Base-by-base conservation (phyloP, 768 basidiomycete species). In the Tylopilus intermedius region DNA sequence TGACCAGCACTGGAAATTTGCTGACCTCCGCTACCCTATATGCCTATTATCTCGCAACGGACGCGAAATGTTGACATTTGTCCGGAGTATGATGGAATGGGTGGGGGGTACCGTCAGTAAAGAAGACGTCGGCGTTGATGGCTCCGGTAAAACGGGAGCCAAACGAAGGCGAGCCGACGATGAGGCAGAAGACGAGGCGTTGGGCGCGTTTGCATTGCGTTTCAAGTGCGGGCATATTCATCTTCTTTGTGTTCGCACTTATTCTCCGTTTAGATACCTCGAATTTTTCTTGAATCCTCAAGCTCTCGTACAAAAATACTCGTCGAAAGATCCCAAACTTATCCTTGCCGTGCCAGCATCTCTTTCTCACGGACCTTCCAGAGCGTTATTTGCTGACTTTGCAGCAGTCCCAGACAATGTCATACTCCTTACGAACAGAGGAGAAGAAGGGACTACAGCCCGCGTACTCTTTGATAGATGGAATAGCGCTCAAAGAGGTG, bases 71-170 rank as follows among this genome's bases (percentile, higher is more conserved):
- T 71, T 96, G 33, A 87, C 89, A 1, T 92, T 94, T 63, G 90
- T 96, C 26, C 75, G 94, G 53, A 94, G 90, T 75, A 88, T 98
- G 89, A 95, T 96, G 82, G 96, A 98, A 67, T 98, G 94, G 93
- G 82, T 99, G 57, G 96, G 96, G 9, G 95, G 96, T 1, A 93
- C 90, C 13, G 84, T 96, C 49, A 90, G 86, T 61, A 92, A 92
- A 63, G 91, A 94, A 61, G 93, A 95, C 56, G 88, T 90, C 1
- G 87, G 90, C 2, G 90, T 89, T 65, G 87, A 89, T 29, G 82
- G 79, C 7, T 76, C 76, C 26, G 75, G 79, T 30, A 76, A 77
- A 43, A 76, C 76, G 18, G 76, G 79, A 37, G 76, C 79, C 39
- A 73, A 75, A 48, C 73, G 74, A 53, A 78, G 81, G 57, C 72